phyloP scores from a whole-genome alignment of 495 filamentous ascomycete genomes.

The Talaromyces nanjingensis region DNA sequence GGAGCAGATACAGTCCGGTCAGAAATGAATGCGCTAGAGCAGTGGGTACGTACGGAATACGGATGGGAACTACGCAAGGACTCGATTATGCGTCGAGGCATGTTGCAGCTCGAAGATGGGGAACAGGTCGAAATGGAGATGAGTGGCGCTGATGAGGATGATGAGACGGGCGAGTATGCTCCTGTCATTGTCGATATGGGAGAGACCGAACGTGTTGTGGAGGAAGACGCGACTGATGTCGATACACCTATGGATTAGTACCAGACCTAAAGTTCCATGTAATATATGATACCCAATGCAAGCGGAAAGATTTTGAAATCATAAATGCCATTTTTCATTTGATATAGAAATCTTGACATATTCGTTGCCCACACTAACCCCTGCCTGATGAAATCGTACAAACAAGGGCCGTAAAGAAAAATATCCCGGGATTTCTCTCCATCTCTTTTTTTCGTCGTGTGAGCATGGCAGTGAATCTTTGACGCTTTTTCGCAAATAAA shows the following conservation, averaged over 20 bases:
- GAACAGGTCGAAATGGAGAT: constrained; percentile 76
- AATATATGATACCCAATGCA: not conserved
- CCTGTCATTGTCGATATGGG: constrained; percentile 71
- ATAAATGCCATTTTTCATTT: constrained; percentile 9
- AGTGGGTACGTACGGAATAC: constrained; percentile 46
- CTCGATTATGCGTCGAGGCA: constrained; percentile 52
- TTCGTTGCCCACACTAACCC: constrained; percentile 9
- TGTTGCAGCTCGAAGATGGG: constrained; percentile 71
- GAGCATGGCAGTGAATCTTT: not conserved
- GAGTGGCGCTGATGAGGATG: constrained; percentile 67
- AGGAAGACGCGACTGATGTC: not conserved
- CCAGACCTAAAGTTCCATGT: not conserved
- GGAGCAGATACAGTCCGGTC: constrained; percentile 33
- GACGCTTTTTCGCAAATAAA: not conserved
- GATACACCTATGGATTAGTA: constrained; percentile 7
- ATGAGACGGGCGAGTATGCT: constrained; percentile 80
- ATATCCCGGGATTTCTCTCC: constrained; percentile 5
- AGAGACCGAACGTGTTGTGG: not conserved
- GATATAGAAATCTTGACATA: constrained; percentile 9
- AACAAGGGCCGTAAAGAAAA: constrained; percentile 5
- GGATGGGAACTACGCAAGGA: constrained; percentile 59
- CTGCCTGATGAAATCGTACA: not conserved
- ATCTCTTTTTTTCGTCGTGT: not conserved
- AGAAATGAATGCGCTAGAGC: constrained; percentile 50
- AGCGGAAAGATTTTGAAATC: constrained; percentile 3